These are phyloP conservation scores for Aethionema arabicum DNA, from an alignment of 345 rosid species.

Conservation along the genomic window DNA sequence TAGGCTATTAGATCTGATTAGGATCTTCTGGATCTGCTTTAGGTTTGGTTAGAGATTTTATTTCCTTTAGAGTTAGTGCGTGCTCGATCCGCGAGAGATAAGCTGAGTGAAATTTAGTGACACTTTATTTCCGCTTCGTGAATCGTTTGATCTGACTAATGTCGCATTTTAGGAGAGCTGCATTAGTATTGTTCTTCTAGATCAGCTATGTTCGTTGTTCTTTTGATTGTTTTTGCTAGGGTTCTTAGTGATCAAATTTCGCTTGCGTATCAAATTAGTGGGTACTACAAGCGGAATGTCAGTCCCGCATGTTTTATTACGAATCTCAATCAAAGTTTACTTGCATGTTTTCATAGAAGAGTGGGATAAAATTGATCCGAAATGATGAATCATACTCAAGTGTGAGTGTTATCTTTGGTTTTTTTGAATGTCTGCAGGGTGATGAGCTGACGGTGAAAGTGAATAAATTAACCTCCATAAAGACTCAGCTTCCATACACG, in stretches of 20 bases:
- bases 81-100: slow-evolving; percentile 5
- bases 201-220: not conserved
- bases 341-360: slow-evolving; percentile 5
- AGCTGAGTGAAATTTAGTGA: slow-evolving; percentile 15
- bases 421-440: slow-evolving; percentile 49
- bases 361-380: not conserved
- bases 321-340: not conserved
- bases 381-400: not conserved
- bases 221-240: slow-evolving; percentile 8
- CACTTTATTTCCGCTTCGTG: not conserved
- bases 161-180: slow-evolving; percentile 18
- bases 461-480: slow-evolving; percentile 87
- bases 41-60: not conserved
- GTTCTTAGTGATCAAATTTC: slow-evolving; percentile 3
- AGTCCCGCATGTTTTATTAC: slow-evolving; percentile 10
- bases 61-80: not conserved
- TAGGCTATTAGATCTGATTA: slow-evolving; percentile 34
- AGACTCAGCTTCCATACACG: slow-evolving; percentile 95
- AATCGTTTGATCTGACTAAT: slow-evolving; percentile 31
- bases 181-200: not conserved
- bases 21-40: slow-evolving; percentile 27
- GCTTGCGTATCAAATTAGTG: not conserved
- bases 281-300: slow-evolving; percentile 1
- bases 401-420: not conserved
- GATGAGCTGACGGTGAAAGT: slow-evolving; percentile 83